phyloP scores from a whole-genome alignment of 495 filamentous ascomycete species.

The Thermochaetoides thermophila region DNA sequence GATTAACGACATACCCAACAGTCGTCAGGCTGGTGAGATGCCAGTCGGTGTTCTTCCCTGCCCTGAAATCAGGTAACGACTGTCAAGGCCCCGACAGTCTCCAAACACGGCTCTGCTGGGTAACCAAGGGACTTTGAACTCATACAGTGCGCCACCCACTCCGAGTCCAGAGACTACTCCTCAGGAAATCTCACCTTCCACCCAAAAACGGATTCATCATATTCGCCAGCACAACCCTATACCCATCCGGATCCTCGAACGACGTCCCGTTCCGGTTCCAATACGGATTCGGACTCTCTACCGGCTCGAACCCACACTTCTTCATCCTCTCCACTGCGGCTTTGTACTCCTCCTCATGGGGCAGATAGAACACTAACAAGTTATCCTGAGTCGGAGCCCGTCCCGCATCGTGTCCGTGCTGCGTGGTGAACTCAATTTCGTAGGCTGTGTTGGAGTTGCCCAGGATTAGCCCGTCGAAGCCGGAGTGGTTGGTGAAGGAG shows the following conservation, averaged over 20 bases:
- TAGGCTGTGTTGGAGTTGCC: slow-evolving; percentile 13
- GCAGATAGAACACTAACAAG: slow-evolving; percentile 21
- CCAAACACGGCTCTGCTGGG: too few species aligned
- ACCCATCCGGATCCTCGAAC: slow-evolving; percentile 24
- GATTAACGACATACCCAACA: too few species aligned
- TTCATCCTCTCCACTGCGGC: slow-evolving; percentile 15
- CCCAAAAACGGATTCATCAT: slow-evolving; percentile 10
- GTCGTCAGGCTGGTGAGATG: too few species aligned
- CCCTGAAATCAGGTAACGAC: too few species aligned
- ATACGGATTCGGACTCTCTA: slow-evolving; percentile 20
- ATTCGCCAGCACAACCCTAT: slow-evolving; percentile 21
- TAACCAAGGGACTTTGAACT: too few species aligned
- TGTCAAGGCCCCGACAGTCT: too few species aligned
- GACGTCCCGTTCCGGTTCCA: slow-evolving; percentile 21
- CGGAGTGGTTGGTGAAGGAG: slow-evolving; percentile 16
- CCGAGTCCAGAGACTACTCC: too few species aligned
- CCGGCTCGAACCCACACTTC: slow-evolving; percentile 8
- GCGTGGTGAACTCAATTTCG: slow-evolving; percentile 21
- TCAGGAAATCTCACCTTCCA: too few species aligned
- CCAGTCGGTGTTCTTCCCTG: too few species aligned
- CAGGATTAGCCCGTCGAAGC: slow-evolving; percentile 20
- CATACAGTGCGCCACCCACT: too few species aligned
- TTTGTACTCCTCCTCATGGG: slow-evolving; percentile 7
- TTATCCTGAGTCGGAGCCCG: slow-evolving; percentile 22
- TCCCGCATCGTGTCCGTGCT: slow-evolving; percentile 12